phyloP scores from a whole-genome alignment of 768 basidiomycete genomes.

The Tephrocybe sp. region DNA sequence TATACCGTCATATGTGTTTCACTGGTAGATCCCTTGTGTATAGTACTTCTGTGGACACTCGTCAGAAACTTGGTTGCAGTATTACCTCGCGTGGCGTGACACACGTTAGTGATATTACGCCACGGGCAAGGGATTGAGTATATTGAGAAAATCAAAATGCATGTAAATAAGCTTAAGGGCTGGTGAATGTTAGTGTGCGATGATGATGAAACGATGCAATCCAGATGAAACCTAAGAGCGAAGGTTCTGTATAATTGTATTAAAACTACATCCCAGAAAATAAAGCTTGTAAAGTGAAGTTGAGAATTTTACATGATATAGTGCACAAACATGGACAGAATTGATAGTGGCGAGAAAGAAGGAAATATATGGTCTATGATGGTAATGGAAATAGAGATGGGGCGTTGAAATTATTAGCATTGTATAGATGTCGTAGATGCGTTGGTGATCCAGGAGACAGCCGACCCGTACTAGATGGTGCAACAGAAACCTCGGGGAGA shows the following conservation, averaged over 20 bases:
- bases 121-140: too few relatives aligned
- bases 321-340: not conserved
- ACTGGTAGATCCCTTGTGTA: too few relatives aligned
- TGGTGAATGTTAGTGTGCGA: too few relatives aligned
- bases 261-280: slow-evolving; percentile 10
- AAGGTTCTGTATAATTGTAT: not conserved
- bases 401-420: not conserved
- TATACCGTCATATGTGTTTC: not conserved
- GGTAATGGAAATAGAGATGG: not conserved
- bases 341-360: not conserved
- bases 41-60: too few relatives aligned
- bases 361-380: slow-evolving; percentile 1
- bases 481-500: not conserved
- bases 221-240: not conserved
- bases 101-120: too few relatives aligned
- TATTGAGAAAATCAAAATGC: too few relatives aligned
- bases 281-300: not conserved
- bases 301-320: too few relatives aligned
- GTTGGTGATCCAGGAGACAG: not conserved
- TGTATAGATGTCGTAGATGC: not conserved
- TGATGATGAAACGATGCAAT: not conserved
- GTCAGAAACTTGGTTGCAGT: too few relatives aligned
- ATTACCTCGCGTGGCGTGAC: too few relatives aligned
- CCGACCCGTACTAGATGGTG: not conserved
- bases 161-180: too few relatives aligned